phyloP scores from a whole-genome alignment of 2,329 filamentous ascomycete genomes.

The Xylariaceae sp. region DNA sequence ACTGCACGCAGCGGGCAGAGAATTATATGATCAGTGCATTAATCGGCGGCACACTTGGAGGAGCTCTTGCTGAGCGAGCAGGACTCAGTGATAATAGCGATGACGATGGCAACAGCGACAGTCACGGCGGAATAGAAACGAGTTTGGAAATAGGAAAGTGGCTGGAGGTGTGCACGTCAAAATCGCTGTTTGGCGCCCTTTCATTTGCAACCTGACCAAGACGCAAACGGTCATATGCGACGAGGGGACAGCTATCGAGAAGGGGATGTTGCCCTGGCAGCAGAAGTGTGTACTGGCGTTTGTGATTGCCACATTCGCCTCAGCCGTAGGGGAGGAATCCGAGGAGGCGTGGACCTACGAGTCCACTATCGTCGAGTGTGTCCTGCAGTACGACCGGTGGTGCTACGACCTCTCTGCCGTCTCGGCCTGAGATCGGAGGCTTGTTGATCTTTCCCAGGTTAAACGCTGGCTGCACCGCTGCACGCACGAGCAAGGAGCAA shows the following conservation, averaged over 20 bases:
- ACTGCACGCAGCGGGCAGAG: neutral
- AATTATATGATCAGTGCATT: conserved; percentile 7
- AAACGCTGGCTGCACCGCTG: conserved; percentile 13
- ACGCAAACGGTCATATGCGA: conserved; percentile 1
- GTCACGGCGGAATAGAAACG: no score
- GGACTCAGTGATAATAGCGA: neutral
- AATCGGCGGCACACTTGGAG: conserved; percentile 1
- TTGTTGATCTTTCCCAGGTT: conserved; percentile 4
- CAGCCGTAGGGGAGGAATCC: neutral
- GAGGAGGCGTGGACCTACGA: neutral
- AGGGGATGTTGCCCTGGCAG: conserved; percentile 3
- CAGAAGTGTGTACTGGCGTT: conserved; percentile 14
- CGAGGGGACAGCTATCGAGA: conserved; percentile 6
- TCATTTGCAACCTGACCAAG: conserved; percentile 3
- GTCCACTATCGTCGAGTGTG: conserved; percentile 8
- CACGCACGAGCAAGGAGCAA: conserved; percentile 7
- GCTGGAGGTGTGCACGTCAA: neutral
- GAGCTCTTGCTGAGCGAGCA: no score
- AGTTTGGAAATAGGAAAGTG: no score
- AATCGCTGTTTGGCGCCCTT: conserved; percentile 16
- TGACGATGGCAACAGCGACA: neutral
- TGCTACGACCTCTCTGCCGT: conserved; percentile 10
- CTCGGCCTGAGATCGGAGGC: conserved; percentile 6
- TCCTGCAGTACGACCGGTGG: conserved; percentile 10
- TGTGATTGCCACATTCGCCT: neutral